Conservation (phyloP, 73 alveolate genomes). For the Stentor coeruleus region DNA sequence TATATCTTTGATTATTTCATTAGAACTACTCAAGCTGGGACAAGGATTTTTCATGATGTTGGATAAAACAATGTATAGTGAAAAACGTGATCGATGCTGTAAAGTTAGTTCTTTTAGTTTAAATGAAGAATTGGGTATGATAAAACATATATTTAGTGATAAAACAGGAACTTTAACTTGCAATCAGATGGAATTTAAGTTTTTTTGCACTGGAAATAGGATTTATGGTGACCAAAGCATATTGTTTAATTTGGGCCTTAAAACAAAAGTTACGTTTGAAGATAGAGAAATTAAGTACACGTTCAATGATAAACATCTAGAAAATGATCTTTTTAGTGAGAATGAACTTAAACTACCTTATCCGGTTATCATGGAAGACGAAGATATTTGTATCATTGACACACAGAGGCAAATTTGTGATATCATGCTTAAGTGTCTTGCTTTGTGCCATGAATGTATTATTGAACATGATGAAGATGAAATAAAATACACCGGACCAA, state of each 20-base stretch:
- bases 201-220: conserved; percentile 36
- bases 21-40: conserved; percentile 89
- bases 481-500: conserved; percentile 66
- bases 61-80: conserved; percentile 73
- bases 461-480: conserved; percentile 53
- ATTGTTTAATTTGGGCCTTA: too few species aligned
- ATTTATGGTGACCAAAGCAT: too few species aligned
- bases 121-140: conserved; percentile 70
- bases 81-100: conserved; percentile 58
- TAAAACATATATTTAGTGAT: conserved; percentile 59
- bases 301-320: too few species aligned
- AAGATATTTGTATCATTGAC: too few species aligned
- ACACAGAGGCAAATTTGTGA: neutral
- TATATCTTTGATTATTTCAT: conserved; percentile 87
- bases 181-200: conserved; percentile 63
- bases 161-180: conserved; percentile 78
- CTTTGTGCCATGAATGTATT: conserved; percentile 77
- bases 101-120: conserved; percentile 51
- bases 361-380: too few species aligned
- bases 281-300: too few species aligned
- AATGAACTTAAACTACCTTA: too few species aligned
- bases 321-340: too few species aligned
- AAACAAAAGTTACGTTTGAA: too few species aligned
- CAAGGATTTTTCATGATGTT: conserved; percentile 76
- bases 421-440: conserved; percentile 48